A percentile compares a stretch with the other conserved stretches of the same genome.
These are phyloP conservation scores for Castanea mollissima DNA, from an alignment of 306 rosid genomes.

Conservation along the genomic window DNA sequence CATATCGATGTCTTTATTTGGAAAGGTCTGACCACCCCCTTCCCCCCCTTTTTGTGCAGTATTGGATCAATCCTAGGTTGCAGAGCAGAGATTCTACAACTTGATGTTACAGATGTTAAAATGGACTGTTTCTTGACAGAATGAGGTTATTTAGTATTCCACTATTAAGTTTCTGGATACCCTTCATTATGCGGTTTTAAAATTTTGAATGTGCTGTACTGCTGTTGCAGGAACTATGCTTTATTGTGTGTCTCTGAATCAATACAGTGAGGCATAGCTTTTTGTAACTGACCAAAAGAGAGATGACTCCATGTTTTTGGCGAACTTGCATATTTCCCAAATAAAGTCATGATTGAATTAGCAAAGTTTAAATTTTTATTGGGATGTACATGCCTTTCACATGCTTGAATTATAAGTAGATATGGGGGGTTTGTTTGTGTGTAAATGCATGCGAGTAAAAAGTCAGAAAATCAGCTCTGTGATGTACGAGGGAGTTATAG, in stretches of 20 bases:
- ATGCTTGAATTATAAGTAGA: too few species aligned
- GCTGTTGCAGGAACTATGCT: not conserved
- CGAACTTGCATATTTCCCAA: not conserved
- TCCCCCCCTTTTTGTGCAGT: slow-evolving; percentile 34
- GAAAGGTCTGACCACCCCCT: not conserved
- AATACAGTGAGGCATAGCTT: not conserved
- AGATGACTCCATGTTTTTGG: not conserved
- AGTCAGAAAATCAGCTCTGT: too few species aligned
- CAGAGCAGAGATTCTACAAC: slow-evolving; percentile 84
- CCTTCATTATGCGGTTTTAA: not conserved
- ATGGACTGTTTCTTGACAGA: slow-evolving; percentile 68
- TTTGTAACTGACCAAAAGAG: not conserved
- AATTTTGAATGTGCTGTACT: not conserved
- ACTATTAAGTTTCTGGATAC: not conserved
- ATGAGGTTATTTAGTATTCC: slow-evolving; percentile 18
- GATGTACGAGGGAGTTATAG: too few species aligned
- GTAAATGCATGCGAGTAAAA: too few species aligned
- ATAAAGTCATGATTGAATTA: not conserved
- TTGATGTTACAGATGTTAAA: slow-evolving; percentile 87
- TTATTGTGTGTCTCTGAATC: not conserved
- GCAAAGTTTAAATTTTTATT: too few species aligned
- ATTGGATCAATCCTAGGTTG: slow-evolving; percentile 81
- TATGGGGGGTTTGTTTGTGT: too few species aligned
- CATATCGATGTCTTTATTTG: not conserved
- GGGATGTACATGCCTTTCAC: too few species aligned